A percentile compares a stretch with the other conserved stretches of the same genome.
Conservation (phyloP, 768 basidiomycete genomes). For the Hebeloma cylindrosporum region DNA sequence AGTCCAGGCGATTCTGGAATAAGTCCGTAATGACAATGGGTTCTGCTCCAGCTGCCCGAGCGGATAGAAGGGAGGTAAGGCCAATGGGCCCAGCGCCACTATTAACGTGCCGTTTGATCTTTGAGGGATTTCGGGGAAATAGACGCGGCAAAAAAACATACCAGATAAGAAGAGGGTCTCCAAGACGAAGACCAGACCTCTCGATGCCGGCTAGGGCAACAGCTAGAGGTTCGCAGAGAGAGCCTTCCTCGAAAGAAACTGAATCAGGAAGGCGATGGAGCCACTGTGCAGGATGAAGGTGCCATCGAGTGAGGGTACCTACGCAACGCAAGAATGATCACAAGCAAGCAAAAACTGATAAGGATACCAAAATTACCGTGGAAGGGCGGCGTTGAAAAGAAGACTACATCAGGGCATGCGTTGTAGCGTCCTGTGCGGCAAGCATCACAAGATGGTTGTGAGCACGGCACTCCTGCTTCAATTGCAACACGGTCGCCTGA, state of each 20-base stretch:
- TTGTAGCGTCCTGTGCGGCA: slow-evolving; percentile 69
- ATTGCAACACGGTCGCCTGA: slow-evolving; percentile 67
- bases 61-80: slow-evolving; percentile 58
- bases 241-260: slow-evolving; percentile 66
- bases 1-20: slow-evolving; percentile 63
- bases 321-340: neutral
- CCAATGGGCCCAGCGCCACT: slow-evolving; percentile 73
- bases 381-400: slow-evolving; percentile 71
- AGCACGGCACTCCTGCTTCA: slow-evolving; percentile 70
- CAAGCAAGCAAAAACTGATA: neutral
- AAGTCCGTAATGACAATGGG: slow-evolving; percentile 71
- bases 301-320: slow-evolving; percentile 68
- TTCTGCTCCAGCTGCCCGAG: slow-evolving; percentile 67
- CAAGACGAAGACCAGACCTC: slow-evolving; percentile 61
- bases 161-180: slow-evolving; percentile 65
- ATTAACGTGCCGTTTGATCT: neutral
- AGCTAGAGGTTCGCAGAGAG: slow-evolving; percentile 65
- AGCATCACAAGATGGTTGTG: slow-evolving; percentile 56
- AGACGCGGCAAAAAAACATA: slow-evolving; percentile 24
- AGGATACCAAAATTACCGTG: slow-evolving; percentile 42
- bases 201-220: slow-evolving; percentile 71
- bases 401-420: slow-evolving; percentile 58
- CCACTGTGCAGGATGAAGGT: slow-evolving; percentile 67
- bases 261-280: slow-evolving; percentile 62
- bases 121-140: too few species aligned